phyloP scores from a whole-genome alignment of 441 rosid genomes.

The Eruca vesicaria region DNA sequence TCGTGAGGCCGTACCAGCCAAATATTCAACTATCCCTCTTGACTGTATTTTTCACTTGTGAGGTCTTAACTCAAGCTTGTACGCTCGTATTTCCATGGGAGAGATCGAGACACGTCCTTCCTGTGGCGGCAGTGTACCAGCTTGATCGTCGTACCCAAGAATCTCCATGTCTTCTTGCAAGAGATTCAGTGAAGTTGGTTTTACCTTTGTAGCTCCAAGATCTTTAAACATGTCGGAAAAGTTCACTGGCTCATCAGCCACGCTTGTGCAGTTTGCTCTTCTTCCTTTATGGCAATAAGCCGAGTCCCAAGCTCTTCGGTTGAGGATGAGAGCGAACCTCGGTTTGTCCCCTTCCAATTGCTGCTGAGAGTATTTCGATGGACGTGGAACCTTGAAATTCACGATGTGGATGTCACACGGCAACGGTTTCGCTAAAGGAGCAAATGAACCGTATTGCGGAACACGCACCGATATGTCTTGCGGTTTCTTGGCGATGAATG shows the following conservation, averaged over 20 bases:
- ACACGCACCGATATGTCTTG: slow-evolving; percentile 60
- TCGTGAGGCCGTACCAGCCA: slow-evolving; percentile 13
- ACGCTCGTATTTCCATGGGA: slow-evolving; percentile 96
- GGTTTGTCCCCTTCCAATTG: slow-evolving; percentile 47
- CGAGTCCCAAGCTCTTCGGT: slow-evolving; percentile 77
- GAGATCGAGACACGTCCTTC: slow-evolving; percentile 67
- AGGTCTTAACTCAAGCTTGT: slow-evolving; percentile 78
- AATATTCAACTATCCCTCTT: not conserved
- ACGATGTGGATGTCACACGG: slow-evolving; percentile 94
- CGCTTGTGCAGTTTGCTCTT: slow-evolving; percentile 57
- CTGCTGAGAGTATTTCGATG: slow-evolving; percentile 66
- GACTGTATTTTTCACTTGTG: slow-evolving; percentile 18
- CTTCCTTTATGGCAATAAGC: slow-evolving; percentile 65
- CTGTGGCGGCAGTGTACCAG: slow-evolving; percentile 28
- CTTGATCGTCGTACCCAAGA: slow-evolving; percentile 77
- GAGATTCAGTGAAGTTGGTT: slow-evolving; percentile 85
- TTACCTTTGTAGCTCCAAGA: slow-evolving; percentile 55
- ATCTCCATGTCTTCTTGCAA: slow-evolving; percentile 74
- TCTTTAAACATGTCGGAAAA: slow-evolving; percentile 75
- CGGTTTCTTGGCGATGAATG: slow-evolving; percentile 73
- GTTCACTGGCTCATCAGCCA: slow-evolving; percentile 67
- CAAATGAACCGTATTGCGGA: slow-evolving; percentile 50
- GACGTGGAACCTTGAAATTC: slow-evolving; percentile 82
- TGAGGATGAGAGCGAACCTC: slow-evolving; percentile 66
- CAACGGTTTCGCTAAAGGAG: slow-evolving; percentile 70